phyloP scores from a whole-genome alignment of 2,329 filamentous ascomycete genomes.

The Cytospora leucostoma region DNA sequence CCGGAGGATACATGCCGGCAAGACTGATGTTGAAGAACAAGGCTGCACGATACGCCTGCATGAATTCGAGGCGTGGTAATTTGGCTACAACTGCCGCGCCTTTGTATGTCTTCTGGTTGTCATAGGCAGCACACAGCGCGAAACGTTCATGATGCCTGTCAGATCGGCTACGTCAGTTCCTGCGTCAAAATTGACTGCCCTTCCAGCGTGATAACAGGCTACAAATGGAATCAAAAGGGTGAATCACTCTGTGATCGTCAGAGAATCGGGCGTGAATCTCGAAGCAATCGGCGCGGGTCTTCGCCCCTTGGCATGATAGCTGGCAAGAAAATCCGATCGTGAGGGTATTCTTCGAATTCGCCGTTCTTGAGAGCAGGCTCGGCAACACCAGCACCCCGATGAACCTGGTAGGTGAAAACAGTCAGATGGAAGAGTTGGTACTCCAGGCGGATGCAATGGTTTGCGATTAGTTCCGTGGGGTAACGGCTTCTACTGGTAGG shows the following conservation, averaged over 20 bases:
- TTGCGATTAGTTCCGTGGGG: neutral
- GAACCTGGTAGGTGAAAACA: too few relatives aligned
- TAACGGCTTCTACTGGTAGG: neutral
- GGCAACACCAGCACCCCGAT: neutral
- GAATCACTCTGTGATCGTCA: neutral
- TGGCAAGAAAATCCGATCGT: too few relatives aligned
- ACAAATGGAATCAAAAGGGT: neutral
- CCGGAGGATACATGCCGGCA: neutral
- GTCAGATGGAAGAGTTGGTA: neutral
- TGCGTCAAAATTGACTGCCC: constrained; percentile 12
- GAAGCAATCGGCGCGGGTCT: neutral
- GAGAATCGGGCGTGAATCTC: neutral
- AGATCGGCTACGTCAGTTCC: neutral
- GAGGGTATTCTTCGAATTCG: neutral
- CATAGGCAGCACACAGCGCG: constrained; percentile 17
- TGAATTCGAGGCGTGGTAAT: constrained; percentile 29
- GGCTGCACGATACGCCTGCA: constrained; percentile 25
- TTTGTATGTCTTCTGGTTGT: constrained; percentile 22
- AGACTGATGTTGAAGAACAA: neutral
- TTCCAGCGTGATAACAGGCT: constrained; percentile 5
- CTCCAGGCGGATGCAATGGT: neutral
- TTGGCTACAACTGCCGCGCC: constrained; percentile 9
- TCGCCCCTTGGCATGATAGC: neutral
- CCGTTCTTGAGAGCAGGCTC: neutral
- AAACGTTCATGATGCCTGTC: constrained; percentile 26